Base-by-base conservation (phyloP, 2,329 filamentous ascomycete genomes). In the Fusarium incarnatum region DNA sequence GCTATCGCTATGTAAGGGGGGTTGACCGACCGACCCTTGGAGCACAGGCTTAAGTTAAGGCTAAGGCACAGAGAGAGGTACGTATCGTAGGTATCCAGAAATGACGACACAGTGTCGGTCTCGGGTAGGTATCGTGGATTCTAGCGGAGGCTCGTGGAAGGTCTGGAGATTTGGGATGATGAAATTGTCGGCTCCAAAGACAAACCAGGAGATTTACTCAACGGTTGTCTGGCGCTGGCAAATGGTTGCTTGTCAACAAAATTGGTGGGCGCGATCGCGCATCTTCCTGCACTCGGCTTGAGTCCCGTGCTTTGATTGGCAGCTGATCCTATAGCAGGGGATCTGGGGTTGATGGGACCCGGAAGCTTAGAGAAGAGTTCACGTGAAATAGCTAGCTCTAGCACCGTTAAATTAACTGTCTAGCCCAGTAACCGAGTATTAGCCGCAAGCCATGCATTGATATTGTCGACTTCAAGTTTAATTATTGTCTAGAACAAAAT, bases 171-270 rank as follows among this genome's bases (percentile, higher is more conserved):
- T 42, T 56, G 40, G 56, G 40, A 56, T 48, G 53, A 30, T 56
- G 41, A 40, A 60, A 45, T 57, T 53, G 62, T 59, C 41, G 70
- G 61, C 45, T 32, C 56, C 42, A 46, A 55, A 62, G 64, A 57
- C 67, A 45, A 58, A 60, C 54, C 41, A 40, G 27, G 22, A 68
- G 60, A 49, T 48, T 48, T 48, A 41, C 59, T 56, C 47, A 60
- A 44, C 59, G 56, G 62, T 68, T 64, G 61, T 73, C 67, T 55
- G 59, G 72, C 60, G 61, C 63, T 72, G 48, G 55, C 59, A 50
- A 62, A 56, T 66, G 64, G 74, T 73, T 73, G 71, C 65, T 71
- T 75, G 74, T 76, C 74, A 75, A 76, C 74, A 76, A 76, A 76
- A 75, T 73, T 75, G 66, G 62, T 70, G 69, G 63, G 74, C 72